Percentiles rank a stretch among this genome's conserved stretches.
These are phyloP conservation scores for Neoboletus brunneissimus DNA, from an alignment of 768 basidiomycete genomes.

Conservation along the genomic window DNA sequence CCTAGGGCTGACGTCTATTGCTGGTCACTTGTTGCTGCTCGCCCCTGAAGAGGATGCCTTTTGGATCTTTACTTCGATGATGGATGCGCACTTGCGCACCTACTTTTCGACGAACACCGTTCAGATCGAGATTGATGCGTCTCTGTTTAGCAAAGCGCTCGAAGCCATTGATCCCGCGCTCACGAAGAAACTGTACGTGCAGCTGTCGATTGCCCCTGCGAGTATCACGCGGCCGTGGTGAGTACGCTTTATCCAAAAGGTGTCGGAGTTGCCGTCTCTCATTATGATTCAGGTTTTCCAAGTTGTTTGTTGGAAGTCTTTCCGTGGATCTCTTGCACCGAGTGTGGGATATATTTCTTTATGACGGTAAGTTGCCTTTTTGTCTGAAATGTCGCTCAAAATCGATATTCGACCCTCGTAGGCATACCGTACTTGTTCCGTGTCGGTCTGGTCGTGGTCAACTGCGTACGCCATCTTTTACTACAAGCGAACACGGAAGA, in stretches of 20 bases:
- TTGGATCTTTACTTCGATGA: constrained; percentile 85
- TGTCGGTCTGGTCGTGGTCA: constrained; percentile 64
- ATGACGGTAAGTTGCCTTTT: constrained; percentile 55
- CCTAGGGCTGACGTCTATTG: constrained; percentile 64
- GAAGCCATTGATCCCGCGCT: constrained; percentile 56
- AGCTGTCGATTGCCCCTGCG: constrained; percentile 57
- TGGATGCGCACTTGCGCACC: constrained; percentile 78
- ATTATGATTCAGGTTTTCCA: constrained; percentile 55
- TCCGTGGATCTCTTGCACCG: constrained; percentile 65
- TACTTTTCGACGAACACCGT: constrained; percentile 62
- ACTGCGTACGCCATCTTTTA: constrained; percentile 56
- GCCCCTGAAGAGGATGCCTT: constrained; percentile 88
- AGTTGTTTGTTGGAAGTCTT: constrained; percentile 65
- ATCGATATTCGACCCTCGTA: constrained; percentile 27
- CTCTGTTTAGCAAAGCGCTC: constrained; percentile 66
- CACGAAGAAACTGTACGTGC: constrained; percentile 66
- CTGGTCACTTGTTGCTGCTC: constrained; percentile 68
- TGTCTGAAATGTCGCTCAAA: not conserved
- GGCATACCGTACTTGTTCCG: constrained; percentile 74
- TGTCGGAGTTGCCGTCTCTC: not conserved
- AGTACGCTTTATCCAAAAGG: not conserved
- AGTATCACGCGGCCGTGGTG: constrained; percentile 66
- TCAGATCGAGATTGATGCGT: constrained; percentile 75
- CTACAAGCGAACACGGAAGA: constrained; percentile 50
- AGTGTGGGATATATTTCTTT: constrained; percentile 82